These are phyloP conservation scores for Colletotrichum sp. DNA, from an alignment of 2,329 filamentous ascomycete genomes.

Conservation along the genomic window DNA sequence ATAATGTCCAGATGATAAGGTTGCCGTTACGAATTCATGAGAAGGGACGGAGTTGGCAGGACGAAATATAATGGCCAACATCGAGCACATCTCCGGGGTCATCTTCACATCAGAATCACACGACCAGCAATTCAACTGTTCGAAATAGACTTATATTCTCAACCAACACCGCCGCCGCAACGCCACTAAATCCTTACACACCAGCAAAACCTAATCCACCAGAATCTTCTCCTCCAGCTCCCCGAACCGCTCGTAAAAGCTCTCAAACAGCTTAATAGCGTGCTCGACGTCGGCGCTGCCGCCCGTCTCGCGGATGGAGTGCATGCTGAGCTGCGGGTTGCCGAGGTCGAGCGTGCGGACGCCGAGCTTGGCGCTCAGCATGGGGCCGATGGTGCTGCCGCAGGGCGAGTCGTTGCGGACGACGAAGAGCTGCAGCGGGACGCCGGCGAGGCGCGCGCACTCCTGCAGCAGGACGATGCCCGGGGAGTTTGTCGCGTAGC, in stretches of 20 bases:
- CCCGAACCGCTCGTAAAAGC: conserved; percentile 88
- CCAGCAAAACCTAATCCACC: conserved; percentile 64
- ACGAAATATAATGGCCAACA: neutral
- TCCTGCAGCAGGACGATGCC: conserved; percentile 94
- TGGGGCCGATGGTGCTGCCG: conserved; percentile 97
- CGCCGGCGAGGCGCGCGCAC: conserved; percentile 73
- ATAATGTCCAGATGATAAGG: neutral
- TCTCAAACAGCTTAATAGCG: conserved; percentile 83
- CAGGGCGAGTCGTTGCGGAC: conserved; percentile 95
- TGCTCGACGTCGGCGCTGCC: conserved; percentile 88
- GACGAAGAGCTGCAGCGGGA: conserved; percentile 94
- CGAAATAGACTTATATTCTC: neutral
- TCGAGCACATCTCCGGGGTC: no score
- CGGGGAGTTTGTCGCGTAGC: conserved; percentile 95
- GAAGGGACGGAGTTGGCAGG: neutral
- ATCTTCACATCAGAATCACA: no score
- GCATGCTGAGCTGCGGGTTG: conserved; percentile 95
- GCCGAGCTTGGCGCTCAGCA: conserved; percentile 86
- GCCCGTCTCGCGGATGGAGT: conserved; percentile 92
- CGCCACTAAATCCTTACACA: neutral
- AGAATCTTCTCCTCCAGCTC: conserved; percentile 81
- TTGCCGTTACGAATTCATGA: accelerated
- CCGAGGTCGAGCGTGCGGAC: conserved; percentile 90
- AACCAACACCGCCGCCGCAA: neutral
- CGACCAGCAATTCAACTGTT: neutral